phyloP scores from a whole-genome alignment of 2,329 filamentous ascomycete genomes.

The Botrytis medusae region DNA sequence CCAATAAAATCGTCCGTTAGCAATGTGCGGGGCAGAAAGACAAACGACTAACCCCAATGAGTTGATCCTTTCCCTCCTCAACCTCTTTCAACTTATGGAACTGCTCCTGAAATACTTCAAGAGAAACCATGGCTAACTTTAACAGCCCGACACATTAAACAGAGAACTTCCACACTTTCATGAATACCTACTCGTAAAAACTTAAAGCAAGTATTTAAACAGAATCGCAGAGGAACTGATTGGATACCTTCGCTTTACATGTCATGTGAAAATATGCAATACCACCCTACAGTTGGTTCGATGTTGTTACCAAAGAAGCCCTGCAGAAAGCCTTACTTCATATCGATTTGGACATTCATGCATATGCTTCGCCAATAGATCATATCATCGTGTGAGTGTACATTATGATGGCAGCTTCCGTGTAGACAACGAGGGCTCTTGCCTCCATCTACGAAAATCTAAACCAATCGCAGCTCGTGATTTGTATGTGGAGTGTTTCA shows the following conservation, averaged over 20 bases:
- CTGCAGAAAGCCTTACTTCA: constrained; percentile 4
- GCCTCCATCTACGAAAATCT: not conserved
- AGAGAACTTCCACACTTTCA: not conserved
- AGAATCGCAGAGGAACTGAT: not conserved
- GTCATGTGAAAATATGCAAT: constrained; percentile 13
- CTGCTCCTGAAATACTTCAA: constrained; percentile 23
- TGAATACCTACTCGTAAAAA: not conserved
- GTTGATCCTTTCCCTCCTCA: constrained; percentile 19
- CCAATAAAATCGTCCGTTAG: not conserved
- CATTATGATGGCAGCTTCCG: not conserved
- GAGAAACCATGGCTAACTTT: constrained; percentile 21
- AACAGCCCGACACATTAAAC: constrained; percentile 1
- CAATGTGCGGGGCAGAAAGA: not conserved
- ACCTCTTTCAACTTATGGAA: constrained; percentile 22
- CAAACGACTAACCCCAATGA: constrained; percentile 20
- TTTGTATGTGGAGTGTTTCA: not conserved
- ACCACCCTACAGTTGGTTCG: not conserved
- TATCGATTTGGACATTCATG: not conserved
- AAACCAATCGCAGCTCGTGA: not conserved
- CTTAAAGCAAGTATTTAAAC: not conserved
- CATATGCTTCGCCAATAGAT: not conserved
- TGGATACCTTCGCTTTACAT: not conserved
- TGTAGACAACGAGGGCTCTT: not conserved
- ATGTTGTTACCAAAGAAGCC: not conserved
- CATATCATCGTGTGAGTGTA: not conserved